These are phyloP conservation scores for Phaffia rhodozyma DNA, from an alignment of 1,284 basidiomycete species.

Conservation along the genomic window DNA sequence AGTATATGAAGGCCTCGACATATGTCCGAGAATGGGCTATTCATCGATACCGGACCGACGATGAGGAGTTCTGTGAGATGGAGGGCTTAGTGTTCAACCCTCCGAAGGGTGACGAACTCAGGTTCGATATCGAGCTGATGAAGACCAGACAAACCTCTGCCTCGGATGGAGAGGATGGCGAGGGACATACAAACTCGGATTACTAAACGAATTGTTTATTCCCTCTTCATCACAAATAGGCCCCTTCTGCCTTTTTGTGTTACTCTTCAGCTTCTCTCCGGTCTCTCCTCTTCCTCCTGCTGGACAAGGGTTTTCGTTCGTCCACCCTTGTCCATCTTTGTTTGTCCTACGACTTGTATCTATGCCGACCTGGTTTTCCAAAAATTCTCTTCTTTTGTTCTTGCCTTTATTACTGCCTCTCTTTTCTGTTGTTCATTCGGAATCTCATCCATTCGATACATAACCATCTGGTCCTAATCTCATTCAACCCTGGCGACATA, in stretches of 20 bases:
- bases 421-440: background rate
- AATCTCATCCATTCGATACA: background rate
- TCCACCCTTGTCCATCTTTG: background rate
- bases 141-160: too few species aligned
- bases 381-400: background rate
- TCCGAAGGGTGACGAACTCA: constrained; percentile 8
- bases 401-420: background rate
- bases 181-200: background rate
- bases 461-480: too few species aligned
- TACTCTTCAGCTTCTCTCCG: background rate
- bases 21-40: constrained; percentile 41
- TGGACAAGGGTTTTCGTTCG: background rate
- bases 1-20: constrained; percentile 62
- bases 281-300: background rate
- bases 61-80: too few species aligned
- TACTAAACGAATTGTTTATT: background rate
- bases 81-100: constrained; percentile 5
- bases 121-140: constrained; percentile 5
- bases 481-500: too few species aligned
- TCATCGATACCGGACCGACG: constrained; percentile 9
- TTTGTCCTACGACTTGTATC: background rate
- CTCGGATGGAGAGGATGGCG: background rate
- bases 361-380: background rate
- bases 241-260: background rate
- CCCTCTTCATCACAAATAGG: background rate